These are phyloP conservation scores for Verticillium zaregamsianum DNA, from an alignment of 2,329 filamentous ascomycete species.

Conservation along the genomic window DNA sequence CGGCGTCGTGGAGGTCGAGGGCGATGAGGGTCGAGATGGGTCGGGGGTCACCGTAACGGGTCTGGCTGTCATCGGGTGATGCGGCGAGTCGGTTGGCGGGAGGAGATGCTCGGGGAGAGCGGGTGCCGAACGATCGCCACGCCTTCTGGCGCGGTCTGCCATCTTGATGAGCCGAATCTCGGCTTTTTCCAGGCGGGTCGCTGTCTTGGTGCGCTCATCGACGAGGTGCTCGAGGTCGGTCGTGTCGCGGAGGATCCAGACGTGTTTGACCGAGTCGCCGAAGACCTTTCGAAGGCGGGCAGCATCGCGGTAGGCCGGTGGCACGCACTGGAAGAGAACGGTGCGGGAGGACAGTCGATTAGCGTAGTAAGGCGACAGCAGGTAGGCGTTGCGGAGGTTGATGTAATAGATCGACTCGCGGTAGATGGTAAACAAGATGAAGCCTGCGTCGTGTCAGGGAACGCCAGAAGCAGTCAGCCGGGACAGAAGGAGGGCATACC, in stretches of 20 bases:
- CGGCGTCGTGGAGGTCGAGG: background rate
- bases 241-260: constrained; percentile 79
- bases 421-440: constrained; percentile 85
- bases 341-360: constrained; percentile 85
- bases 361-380: constrained; percentile 78
- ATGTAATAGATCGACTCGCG: constrained; percentile 91
- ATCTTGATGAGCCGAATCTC: constrained; percentile 77
- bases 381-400: constrained; percentile 89
- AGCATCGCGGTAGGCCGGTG: constrained; percentile 70
- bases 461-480: background rate
- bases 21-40: background rate
- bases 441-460: constrained; percentile 36
- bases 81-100: constrained; percentile 16
- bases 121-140: constrained; percentile 22
- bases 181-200: constrained; percentile 75
- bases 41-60: constrained; percentile 21
- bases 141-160: constrained; percentile 60
- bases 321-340: constrained; percentile 87
- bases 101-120: background rate
- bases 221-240: constrained; percentile 74
- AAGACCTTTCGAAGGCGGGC: constrained; percentile 72
- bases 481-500: constrained; percentile 19
- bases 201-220: constrained; percentile 67
- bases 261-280: constrained; percentile 69
- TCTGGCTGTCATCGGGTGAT: constrained; percentile 22